These are phyloP conservation scores for Dictyostelium discoideum DNA, from an alignment of 78 protist genomes.

Conservation along the genomic window dicty_2.7 NC_007091.3:1326501-1327000, in stretches of 20 bases:
- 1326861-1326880: background rate
- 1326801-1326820: background rate
- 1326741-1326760: too few species aligned
- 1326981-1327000: conserved; percentile 27
- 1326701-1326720: too few species aligned
- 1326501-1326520: conserved; percentile 30
- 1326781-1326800: background rate
- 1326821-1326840: background rate
- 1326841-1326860: background rate
- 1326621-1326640: too few species aligned
- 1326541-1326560: background rate
- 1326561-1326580: too few species aligned
- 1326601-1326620: too few species aligned
- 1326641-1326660: too few species aligned
- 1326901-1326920: background rate
- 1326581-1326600: too few species aligned
- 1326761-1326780: too few species aligned
- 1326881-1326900: background rate
- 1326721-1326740: too few species aligned
- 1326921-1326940: background rate
- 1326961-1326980: conserved; percentile 1
- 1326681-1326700: conserved; percentile 2
- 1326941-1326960: background rate
- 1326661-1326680: background rate
- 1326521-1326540: background rate